Conservation (phyloP, 768 basidiomycete species). For the Boletus rubroflammeus region DNA sequence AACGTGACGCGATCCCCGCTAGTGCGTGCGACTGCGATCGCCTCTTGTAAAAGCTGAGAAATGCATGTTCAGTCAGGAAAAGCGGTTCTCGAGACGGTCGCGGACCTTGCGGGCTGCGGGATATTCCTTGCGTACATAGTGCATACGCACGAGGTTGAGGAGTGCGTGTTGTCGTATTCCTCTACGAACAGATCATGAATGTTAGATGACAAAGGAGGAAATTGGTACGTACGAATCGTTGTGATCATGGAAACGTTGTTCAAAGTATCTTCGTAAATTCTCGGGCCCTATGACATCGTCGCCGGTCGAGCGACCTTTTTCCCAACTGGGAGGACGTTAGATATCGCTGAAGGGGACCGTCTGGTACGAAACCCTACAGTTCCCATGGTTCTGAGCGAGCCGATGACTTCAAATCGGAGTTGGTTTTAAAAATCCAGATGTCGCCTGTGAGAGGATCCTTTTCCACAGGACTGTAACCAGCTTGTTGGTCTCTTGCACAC, state of each 20-base stretch:
- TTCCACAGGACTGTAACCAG: slow-evolving; percentile 46
- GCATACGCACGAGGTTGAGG: slow-evolving; percentile 72
- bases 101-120: slow-evolving; percentile 64
- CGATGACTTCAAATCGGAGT: slow-evolving; percentile 61
- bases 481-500: slow-evolving; percentile 46
- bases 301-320: slow-evolving; percentile 58
- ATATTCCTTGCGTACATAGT: slow-evolving; percentile 67
- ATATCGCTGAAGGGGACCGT: background rate
- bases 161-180: slow-evolving; percentile 78
- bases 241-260: slow-evolving; percentile 77
- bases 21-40: slow-evolving; percentile 72
- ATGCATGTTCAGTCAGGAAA: slow-evolving; percentile 1
- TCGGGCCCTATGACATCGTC: slow-evolving; percentile 70
- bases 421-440: slow-evolving; percentile 55
- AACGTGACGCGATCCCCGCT: slow-evolving; percentile 67
- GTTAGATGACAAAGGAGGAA: background rate
- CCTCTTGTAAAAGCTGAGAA: slow-evolving; percentile 66
- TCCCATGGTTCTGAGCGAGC: slow-evolving; percentile 60
- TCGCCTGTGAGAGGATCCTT: slow-evolving; percentile 54
- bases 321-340: slow-evolving; percentile 47
- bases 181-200: slow-evolving; percentile 34
- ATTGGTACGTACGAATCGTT: slow-evolving; percentile 67
- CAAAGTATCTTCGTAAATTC: slow-evolving; percentile 74
- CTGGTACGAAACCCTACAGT: slow-evolving; percentile 39
- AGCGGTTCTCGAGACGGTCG: background rate